Base-by-base conservation (phyloP, 371 early-diverging fungal species). In the Mortierella sp. region DNA sequence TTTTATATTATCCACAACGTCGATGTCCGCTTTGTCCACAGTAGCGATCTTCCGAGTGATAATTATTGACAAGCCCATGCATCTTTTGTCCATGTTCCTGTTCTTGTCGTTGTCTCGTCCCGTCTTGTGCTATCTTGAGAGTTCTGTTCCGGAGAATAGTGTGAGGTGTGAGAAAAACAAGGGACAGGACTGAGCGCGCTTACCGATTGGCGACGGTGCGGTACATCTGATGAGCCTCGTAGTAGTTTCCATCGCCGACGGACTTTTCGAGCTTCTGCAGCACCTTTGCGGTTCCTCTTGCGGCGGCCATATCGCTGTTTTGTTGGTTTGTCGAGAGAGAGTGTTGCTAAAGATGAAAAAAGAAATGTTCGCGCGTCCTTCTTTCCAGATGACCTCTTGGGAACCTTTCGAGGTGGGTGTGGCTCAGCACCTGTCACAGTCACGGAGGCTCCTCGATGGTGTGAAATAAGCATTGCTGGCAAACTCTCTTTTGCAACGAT, bases 201-300 rank as follows among this genome's bases (percentile, higher is more conserved):
- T 92, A 96, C 95, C 97, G 91, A 89, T 94, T 94, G 83, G 94
- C 94, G 53, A 97, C 95, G 37, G 97, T 96, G 79, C 96, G 93
- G 87, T 96, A 96, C 96, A 96, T 96, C 88, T 97, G 97, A 82
- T 97, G 97, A 8, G 97, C 96, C 82, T 96, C 97, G 90, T 97
- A 97, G 87, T 95, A 97, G 88, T 97, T 95, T 43, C 96, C 96
- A 75, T 91, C 93, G 64, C 91, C 90, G n/a, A 95, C 92, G 48
- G 93, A 91, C 59, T 88, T 88, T 81, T 94, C 89, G 43, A 95
- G 89, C 77, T 95, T 95, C 67, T 92, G 88, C 28, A 94, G 88
- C n/a, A 92, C 92, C 77, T 94, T 93, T 78, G 92, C 91, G 8
- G 92, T 93, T 78, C 95, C 96, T 91, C 90, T 92, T 69, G 89